Evolutionary conservation across 306 rosid species (phyloP).

Genomic region (Bauhinia variegata): DNA sequence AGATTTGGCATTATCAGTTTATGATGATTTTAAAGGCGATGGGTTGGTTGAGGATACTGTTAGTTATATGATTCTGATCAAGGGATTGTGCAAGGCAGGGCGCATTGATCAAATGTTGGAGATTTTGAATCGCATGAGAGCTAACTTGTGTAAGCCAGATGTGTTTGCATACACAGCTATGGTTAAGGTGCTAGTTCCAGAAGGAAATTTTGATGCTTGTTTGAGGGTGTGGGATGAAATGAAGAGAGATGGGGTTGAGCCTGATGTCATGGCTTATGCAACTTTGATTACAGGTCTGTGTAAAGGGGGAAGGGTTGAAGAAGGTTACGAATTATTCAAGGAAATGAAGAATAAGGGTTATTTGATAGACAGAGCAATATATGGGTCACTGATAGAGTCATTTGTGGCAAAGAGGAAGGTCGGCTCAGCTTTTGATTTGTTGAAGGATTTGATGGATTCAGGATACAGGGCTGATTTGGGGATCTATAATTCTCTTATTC

Average conservation of each 20-base stretch:
- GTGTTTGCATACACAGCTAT: constrained; percentile 81
- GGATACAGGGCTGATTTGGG: constrained; percentile 80
- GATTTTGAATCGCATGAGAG: constrained; percentile 68
- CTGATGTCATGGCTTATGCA: constrained; percentile 76
- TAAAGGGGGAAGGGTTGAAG: constrained; percentile 61
- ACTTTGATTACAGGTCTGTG: constrained; percentile 65
- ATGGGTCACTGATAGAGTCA: constrained; percentile 64
- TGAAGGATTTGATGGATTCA: constrained; percentile 67
- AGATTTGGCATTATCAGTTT: constrained; percentile 71
- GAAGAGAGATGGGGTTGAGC: constrained; percentile 60
- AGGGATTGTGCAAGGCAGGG: constrained; percentile 74
- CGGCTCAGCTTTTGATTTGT: constrained; percentile 70
- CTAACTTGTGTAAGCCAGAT: constrained; percentile 71
- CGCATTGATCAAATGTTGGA: constrained; percentile 64
- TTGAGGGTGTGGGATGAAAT: constrained; percentile 85
- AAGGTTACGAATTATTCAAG: constrained; percentile 66
- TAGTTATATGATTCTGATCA: constrained; percentile 78
- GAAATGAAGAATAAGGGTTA: constrained; percentile 76
- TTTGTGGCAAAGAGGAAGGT: constrained; percentile 62
- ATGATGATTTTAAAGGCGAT: constrained; percentile 60
- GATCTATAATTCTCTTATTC: constrained; percentile 72
- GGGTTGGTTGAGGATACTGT: constrained; percentile 77
- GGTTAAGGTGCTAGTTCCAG: constrained; percentile 56
- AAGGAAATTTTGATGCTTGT: constrained; percentile 68
- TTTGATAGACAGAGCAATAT: constrained; percentile 79